Evolutionary conservation across 2,329 filamentous ascomycete genomes (phyloP).

Genomic region (Albifimbria verrucaria): DNA sequence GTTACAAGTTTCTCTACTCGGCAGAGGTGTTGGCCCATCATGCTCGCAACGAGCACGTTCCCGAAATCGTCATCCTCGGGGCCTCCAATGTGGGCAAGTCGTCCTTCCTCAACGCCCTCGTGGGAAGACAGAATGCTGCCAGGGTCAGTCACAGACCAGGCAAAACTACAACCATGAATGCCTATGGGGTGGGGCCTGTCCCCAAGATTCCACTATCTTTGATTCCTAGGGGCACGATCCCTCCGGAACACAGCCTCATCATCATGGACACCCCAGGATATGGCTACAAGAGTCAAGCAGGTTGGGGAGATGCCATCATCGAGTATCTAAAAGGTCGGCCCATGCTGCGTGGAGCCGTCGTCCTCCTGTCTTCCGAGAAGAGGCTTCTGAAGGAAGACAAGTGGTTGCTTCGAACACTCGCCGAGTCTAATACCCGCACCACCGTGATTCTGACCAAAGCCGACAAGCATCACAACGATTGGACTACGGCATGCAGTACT

Average conservation of each 20-base stretch:
- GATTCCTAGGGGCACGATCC: slow-evolving; percentile 30
- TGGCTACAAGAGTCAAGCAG: slow-evolving; percentile 40
- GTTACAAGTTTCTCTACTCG: slow-evolving; percentile 45
- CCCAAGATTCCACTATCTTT: slow-evolving; percentile 22
- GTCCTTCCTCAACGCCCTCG: slow-evolving; percentile 79
- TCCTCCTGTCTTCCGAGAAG: slow-evolving; percentile 52
- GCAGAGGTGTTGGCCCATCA: slow-evolving; percentile 46
- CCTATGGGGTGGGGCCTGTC: slow-evolving; percentile 49
- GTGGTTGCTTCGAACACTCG: slow-evolving; percentile 44
- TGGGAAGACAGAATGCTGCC: slow-evolving; percentile 46
- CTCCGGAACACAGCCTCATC: slow-evolving; percentile 44
- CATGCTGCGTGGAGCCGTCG: slow-evolving; percentile 47
- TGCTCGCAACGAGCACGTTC: slow-evolving; percentile 47
- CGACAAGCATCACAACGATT: slow-evolving; percentile 41
- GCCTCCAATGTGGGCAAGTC: slow-evolving; percentile 91
- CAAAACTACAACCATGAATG: slow-evolving; percentile 53
- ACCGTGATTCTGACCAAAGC: slow-evolving; percentile 54
- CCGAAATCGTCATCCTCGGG: slow-evolving; percentile 73
- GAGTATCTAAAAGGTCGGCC: slow-evolving; percentile 46
- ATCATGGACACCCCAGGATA: slow-evolving; percentile 52
- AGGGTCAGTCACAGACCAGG: slow-evolving; percentile 49
- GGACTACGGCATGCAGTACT: slow-evolving; percentile 21
- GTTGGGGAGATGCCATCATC: slow-evolving; percentile 51
- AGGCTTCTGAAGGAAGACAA: slow-evolving; percentile 46
- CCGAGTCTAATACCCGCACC: slow-evolving; percentile 41